phyloP scores from a whole-genome alignment of 2,329 filamentous ascomycete genomes.

The Phyllosticta ampelicida region DNA sequence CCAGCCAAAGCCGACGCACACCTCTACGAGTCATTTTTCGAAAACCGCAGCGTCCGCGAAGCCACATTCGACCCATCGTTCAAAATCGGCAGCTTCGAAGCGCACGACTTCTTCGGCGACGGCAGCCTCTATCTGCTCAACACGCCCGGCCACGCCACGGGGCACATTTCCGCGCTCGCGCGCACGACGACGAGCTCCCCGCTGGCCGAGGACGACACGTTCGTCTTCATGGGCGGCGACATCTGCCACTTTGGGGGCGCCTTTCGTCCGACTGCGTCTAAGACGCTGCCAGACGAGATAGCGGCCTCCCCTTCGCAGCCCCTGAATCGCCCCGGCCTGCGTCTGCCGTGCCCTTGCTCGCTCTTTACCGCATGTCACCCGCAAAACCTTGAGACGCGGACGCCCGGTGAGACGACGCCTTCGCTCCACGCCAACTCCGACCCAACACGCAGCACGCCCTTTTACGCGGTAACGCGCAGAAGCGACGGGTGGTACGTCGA shows the following conservation, averaged over 20 bases:
- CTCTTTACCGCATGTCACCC: conserved; percentile 9
- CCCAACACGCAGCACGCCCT: conserved; percentile 5
- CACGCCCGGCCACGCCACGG: conserved; percentile 42
- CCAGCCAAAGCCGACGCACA: conserved; percentile 24
- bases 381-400: background rate
- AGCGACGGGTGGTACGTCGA: conserved; percentile 6
- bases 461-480: background rate
- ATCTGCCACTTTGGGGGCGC: conserved; percentile 18
- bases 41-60: conserved; percentile 17
- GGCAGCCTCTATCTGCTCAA: conserved; percentile 46
- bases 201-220: conserved; percentile 11
- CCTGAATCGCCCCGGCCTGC: conserved; percentile 1
- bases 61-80: conserved; percentile 24
- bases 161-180: conserved; percentile 41
- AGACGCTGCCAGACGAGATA: conserved; percentile 6
- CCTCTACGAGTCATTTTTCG: conserved; percentile 18
- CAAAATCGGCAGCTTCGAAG: conserved; percentile 14
- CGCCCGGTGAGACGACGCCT: background rate
- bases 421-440: background rate
- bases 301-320: background rate
- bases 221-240: conserved; percentile 21
- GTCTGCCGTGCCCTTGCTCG: conserved; percentile 7
- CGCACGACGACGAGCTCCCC: conserved; percentile 22
- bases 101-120: conserved; percentile 46
- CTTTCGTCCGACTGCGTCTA: conserved; percentile 18